A percentile compares a stretch with the other conserved stretches of the same genome.
These are phyloP conservation scores for Rostrohypoxylon terebratum DNA, from an alignment of 495 filamentous ascomycete species.

Conservation along the genomic window DNA sequence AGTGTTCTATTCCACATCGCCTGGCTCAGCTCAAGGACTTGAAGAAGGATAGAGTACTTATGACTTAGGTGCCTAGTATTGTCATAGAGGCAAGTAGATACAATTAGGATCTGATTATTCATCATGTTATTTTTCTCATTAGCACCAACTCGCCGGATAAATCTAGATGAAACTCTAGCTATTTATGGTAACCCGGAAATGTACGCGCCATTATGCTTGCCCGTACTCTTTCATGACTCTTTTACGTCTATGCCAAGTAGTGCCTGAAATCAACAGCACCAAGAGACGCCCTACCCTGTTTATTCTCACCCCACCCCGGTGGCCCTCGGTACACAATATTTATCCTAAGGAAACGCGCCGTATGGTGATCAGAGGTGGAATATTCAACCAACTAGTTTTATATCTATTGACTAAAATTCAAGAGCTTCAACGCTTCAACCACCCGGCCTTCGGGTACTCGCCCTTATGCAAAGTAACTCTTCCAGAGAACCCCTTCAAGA, in stretches of 20 bases:
- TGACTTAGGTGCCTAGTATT: too few species aligned
- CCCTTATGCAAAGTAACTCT: slow-evolving; percentile 93
- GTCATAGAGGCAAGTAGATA: not conserved
- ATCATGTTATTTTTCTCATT: not conserved
- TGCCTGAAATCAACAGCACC: not conserved
- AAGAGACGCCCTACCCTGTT: not conserved
- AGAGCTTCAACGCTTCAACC: not conserved
- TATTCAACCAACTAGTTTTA: not conserved
- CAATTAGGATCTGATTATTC: not conserved
- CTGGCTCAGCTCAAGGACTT: too few species aligned
- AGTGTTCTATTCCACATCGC: too few species aligned
- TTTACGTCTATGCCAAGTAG: slow-evolving; percentile 34
- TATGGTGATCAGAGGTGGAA: not conserved
- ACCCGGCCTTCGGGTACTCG: not conserved
- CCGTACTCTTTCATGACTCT: slow-evolving; percentile 18
- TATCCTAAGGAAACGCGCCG: slow-evolving; percentile 24
- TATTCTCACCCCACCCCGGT: slow-evolving; percentile 1
- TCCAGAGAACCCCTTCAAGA: slow-evolving; percentile 96
- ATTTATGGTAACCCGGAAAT: not conserved
- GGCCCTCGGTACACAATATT: slow-evolving; percentile 11
- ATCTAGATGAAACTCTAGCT: not conserved
- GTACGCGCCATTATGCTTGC: slow-evolving; percentile 15
- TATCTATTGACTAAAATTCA: not conserved
- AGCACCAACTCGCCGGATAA: not conserved
- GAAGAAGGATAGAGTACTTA: too few species aligned